Base-by-base conservation (phyloP, 31 red algal species). In the Odonthalia washingtoniensis region DNA sequence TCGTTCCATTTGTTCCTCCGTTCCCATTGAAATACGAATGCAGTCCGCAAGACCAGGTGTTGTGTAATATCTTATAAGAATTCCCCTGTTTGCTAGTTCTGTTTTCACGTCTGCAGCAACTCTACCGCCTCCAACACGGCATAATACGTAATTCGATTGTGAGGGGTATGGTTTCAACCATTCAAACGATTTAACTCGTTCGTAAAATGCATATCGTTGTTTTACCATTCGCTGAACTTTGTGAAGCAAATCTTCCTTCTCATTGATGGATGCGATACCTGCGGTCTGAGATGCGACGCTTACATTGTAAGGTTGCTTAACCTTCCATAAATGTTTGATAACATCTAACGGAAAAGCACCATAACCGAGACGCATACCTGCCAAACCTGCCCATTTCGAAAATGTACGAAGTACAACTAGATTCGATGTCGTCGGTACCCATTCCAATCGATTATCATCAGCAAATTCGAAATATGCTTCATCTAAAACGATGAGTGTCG, bases 231-330 rank as follows among this genome's bases (percentile, higher is more conserved):
- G 69, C 30, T 85, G 75, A 28, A 98, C 97, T 68, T 96, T 90
- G 1, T 70, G 80, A 42, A 94, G 62, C 68, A 98, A 85, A 42
- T 88, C 80, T 18, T 30, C 76, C 38, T 87, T 89, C 5, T 92
- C 77, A 6, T 74, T 5, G 21, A 98, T 77, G 12, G 94, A 91
- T n/a, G 77, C 97, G 53, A 65, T 84, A 27, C 84, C 97, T 2
- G 97, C 97, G 42, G 91, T 61, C 80, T 98, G 97, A 28, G 87
- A 68, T 17, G 97, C 94, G 21, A 96, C 97, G 27, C 70, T 77
- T 14, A 98, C 97, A 73, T 98, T 98, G 90, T 98, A 98, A 18
- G 97, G 97, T 60, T 98, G 97, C 68, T 98, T 98, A 53, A 96
- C 92, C 72, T 98, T 98, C 97, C 97, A 98, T 33, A 98, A 67